Evolutionary conservation across 2,329 filamentous ascomycete species (phyloP).

Genomic region (Ascochyta koolunga): DNA sequence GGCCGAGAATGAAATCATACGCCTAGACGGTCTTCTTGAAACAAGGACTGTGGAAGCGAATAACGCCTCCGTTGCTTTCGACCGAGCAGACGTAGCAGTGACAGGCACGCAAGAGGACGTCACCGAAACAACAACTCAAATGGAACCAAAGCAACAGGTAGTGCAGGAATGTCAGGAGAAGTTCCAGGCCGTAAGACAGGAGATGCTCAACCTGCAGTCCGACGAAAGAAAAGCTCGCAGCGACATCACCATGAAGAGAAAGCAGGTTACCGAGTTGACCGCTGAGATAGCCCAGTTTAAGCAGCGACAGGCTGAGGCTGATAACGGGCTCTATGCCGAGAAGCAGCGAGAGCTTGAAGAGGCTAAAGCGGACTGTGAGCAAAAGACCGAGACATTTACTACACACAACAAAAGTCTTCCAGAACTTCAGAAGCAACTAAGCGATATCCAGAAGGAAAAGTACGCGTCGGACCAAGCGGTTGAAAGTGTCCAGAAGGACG

Average conservation of each 20-base stretch:
- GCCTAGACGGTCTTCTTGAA: constrained; percentile 56
- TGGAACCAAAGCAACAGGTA: constrained; percentile 55
- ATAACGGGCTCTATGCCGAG: constrained; percentile 71
- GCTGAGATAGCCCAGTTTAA: constrained; percentile 62
- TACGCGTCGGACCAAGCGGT: constrained; percentile 29
- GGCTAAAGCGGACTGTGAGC: constrained; percentile 58
- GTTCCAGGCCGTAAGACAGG: constrained; percentile 60
- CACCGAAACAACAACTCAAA: constrained; percentile 41
- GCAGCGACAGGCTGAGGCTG: constrained; percentile 63
- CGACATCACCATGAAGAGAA: constrained; percentile 61
- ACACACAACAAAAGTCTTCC: constrained; percentile 48
- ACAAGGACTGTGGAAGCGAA: constrained; percentile 54
- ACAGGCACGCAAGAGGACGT: constrained; percentile 46
- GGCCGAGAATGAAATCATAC: constrained; percentile 34
- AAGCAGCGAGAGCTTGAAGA: constrained; percentile 66
- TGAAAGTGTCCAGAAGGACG: constrained; percentile 53
- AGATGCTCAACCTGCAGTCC: constrained; percentile 57
- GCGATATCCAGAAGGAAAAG: constrained; percentile 36
- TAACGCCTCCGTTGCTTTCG: constrained; percentile 50
- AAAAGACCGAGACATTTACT: constrained; percentile 52
- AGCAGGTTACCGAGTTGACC: constrained; percentile 50
- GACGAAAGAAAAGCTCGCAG: constrained; percentile 70
- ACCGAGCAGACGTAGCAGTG: constrained; percentile 51
- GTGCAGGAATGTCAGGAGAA: constrained; percentile 58
- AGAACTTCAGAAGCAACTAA: constrained; percentile 46